phyloP scores from a whole-genome alignment of 352 stramenopile genomes.

The Globisporangium yorkense region DNA sequence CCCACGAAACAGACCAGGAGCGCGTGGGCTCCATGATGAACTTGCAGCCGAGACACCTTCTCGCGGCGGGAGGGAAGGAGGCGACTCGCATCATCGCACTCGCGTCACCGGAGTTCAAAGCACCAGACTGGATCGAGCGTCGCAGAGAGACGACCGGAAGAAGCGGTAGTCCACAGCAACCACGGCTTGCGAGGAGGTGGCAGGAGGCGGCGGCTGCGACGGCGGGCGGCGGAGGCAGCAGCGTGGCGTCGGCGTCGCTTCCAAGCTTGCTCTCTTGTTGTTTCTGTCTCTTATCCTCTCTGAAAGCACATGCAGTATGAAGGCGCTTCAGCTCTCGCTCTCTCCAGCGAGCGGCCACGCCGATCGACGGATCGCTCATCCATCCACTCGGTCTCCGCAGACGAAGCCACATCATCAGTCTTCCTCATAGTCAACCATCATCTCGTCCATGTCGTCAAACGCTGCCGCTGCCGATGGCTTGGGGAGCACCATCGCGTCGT shows the following conservation, averaged over 20 bases:
- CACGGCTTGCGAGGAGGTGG: background rate
- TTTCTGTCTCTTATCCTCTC: slow-evolving; percentile 8
- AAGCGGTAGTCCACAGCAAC: background rate
- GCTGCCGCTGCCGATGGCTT: slow-evolving; percentile 31
- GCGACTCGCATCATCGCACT: background rate
- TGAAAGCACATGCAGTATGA: slow-evolving; percentile 38
- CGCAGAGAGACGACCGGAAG: background rate
- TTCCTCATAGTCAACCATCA: slow-evolving; percentile 79
- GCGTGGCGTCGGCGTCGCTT: background rate
- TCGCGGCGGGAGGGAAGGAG: background rate
- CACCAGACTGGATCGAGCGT: background rate
- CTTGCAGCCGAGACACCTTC: background rate
- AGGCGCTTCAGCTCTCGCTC: slow-evolving; percentile 3
- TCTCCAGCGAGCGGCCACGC: background rate
- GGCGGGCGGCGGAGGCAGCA: background rate
- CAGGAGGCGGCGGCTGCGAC: background rate
- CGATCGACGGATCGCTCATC: background rate
- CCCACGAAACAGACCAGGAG: background rate
- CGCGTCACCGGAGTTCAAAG: background rate
- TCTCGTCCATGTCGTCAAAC: slow-evolving; percentile 71
- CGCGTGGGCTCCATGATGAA: background rate
- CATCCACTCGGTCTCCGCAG: slow-evolving; percentile 13
- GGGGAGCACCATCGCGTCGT: slow-evolving; percentile 20
- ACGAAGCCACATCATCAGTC: slow-evolving; percentile 31
- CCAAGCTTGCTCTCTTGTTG: slow-evolving; percentile 10